A percentile compares a stretch with the other conserved stretches of the same genome.
Conservation (phyloP, 768 basidiomycete genomes). For the Lactarius quietus region DNA sequence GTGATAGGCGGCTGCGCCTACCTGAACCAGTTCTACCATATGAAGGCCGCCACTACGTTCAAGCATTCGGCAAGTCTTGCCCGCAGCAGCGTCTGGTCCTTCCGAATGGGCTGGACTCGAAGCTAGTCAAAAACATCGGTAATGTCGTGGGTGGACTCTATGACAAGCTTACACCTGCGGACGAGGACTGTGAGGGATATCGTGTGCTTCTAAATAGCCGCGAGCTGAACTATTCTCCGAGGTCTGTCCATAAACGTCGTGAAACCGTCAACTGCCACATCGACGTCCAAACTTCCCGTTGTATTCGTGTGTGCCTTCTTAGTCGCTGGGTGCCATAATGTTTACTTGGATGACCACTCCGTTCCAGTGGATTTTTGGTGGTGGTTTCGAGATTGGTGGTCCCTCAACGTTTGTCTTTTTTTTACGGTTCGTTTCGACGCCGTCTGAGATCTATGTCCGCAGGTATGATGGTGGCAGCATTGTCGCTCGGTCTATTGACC, state of each 20-base stretch:
- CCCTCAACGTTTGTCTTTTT: conserved; percentile 12
- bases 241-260: conserved; percentile 31
- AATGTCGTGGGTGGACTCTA: not conserved
- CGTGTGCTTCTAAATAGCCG: not conserved
- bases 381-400: conserved; percentile 22
- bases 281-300: conserved; percentile 26
- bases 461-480: conserved; percentile 28
- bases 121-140: not conserved
- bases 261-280: conserved; percentile 17
- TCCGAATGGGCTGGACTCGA: conserved; percentile 6
- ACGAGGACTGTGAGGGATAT: conserved; percentile 29
- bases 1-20: conserved; percentile 36
- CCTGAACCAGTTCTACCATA: conserved; percentile 29
- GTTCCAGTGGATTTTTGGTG: conserved; percentile 30
- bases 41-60: conserved; percentile 23
- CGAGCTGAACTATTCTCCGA: not conserved
- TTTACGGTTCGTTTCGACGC: not conserved
- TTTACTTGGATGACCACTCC: not conserved
- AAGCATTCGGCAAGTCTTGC: conserved; percentile 29
- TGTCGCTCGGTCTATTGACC: conserved; percentile 28
- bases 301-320: conserved; percentile 25
- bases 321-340: too few relatives aligned
- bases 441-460: not conserved
- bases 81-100: conserved; percentile 28
- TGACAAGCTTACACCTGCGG: conserved; percentile 5